phyloP scores from a whole-genome alignment of 768 basidiomycete genomes.

The Russula lepida region DNA sequence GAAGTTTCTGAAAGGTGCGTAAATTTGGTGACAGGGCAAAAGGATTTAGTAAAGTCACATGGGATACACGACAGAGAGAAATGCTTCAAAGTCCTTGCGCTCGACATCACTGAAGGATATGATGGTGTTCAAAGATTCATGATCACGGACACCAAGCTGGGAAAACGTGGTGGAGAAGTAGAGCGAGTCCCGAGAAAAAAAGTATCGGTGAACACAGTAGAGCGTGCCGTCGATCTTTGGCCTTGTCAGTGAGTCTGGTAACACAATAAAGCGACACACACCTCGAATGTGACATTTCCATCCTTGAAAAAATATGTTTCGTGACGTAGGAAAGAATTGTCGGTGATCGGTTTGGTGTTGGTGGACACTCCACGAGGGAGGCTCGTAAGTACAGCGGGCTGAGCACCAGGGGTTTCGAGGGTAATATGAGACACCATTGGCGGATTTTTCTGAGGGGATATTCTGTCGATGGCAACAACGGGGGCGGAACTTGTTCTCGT shows the following conservation, averaged over 20 bases:
- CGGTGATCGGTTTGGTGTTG: not conserved
- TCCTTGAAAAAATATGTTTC: conserved; percentile 13
- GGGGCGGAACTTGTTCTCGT: not conserved
- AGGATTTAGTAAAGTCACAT: conserved; percentile 4
- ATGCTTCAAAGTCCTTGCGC: conserved; percentile 12
- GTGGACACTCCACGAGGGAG: not conserved
- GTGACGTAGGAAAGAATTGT: conserved; percentile 4
- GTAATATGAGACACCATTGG: not conserved
- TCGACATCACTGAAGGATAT: conserved; percentile 6
- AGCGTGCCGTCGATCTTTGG: conserved; percentile 13
- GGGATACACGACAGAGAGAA: conserved; percentile 21
- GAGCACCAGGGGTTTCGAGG: not conserved
- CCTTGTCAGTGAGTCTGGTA: not conserved
- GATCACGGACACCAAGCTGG: conserved; percentile 1
- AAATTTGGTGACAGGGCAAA: not conserved
- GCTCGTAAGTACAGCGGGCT: not conserved
- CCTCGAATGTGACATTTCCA: conserved; percentile 17
- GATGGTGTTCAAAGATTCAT: conserved; percentile 1
- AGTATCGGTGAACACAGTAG: conserved; percentile 17
- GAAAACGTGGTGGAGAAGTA: conserved; percentile 13
- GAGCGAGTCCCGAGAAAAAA: conserved; percentile 17
- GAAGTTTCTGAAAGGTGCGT: conserved; percentile 1
- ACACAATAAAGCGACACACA: not conserved
- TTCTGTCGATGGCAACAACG: conserved; percentile 1
- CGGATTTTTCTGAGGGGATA: not conserved